Base-by-base conservation (phyloP, 164 flowering plant genomes). In the Dillenia turbinata region DNA sequence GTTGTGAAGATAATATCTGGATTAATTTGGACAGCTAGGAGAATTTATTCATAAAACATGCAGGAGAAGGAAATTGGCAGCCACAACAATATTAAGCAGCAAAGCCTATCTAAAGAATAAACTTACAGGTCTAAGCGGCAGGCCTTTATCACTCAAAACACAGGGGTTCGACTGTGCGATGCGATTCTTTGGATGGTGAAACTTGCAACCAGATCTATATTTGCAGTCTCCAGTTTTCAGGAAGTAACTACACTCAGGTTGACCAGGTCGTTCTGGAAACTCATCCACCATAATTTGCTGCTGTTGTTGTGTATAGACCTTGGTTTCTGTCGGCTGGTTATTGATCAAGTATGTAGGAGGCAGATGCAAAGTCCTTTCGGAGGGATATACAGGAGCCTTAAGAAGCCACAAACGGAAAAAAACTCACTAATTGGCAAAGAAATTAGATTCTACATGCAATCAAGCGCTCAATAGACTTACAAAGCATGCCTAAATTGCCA, bases 61-160 rank as follows among this genome's bases (percentile, higher is more conserved):
- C 48, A 50, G 22, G 8, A 3, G 11, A 51, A 52, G 49, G 22
- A 12, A 24, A 33, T 4, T 33, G 40, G 40, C 40, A 33, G 6
- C 40, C 40, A 33, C 40, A 33, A 33, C 40, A 2, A 26, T 26
- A 5, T 26, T 26, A 26, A 26, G 33, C 2, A 33, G 40, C 40
- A 33, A 33, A 33, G 40, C 40, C 7, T 5, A 19, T 24, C 17
- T 13, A 10, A 26, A 52, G 40, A 22, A 49, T 50, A 16, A 72
- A 80, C 92, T 85, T 78, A 93, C 98, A 57, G 98, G 96, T 81
- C 98, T 84, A 15, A 89, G 57, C 8, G 98, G 97, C 64, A 93
- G 76, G 73, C 97, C 98, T 68, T 84, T 74, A 69, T 88, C 89
- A 57, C 81, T 88, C 56, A 90, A 79, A 58, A 68, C 33, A 49